Evolutionary conservation across 192 early-diverging fungal species (phyloP), one percentile per base, ranked within the genome.

Genomic region (Backusella macrospora): DNA sequence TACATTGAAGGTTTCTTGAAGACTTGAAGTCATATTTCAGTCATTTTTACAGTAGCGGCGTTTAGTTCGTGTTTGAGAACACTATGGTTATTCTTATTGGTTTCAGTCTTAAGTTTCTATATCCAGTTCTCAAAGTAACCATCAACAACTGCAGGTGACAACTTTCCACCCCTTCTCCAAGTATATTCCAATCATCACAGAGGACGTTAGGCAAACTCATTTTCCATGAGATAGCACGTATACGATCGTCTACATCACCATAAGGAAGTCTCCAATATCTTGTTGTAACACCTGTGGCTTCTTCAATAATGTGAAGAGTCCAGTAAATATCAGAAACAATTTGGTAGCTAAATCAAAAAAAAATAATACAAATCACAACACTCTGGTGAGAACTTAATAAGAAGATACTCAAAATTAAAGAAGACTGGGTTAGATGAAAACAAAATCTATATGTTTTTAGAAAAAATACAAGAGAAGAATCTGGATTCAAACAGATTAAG

Each of bases 311-410:
- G 23, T 78, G 71, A 48, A 76, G 76, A 37, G 86, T 87, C 83
- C 83, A 87, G 68, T 86, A 84, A n/a, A 91, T 14, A 52, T 91
- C 86, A 47, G 90, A 87, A 46, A 90, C 86, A 16, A 86, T 70
- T 70, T 88, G 74, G 48, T 90, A 81, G 65, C 80, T 90, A 69
- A n/a, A n/a, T n/a, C n/a, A n/a, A n/a, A n/a, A n/a, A n/a, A n/a
- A n/a, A n/a, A n/a, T n/a, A n/a, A n/a, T n/a, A n/a, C n/a, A n/a
- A n/a, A n/a, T n/a, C n/a, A n/a, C n/a, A n/a, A n/a, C n/a, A n/a
- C n/a, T n/a, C n/a, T n/a, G n/a, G n/a, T n/a, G n/a, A n/a, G n/a
- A n/a, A n/a, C n/a, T n/a, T n/a, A n/a, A n/a, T n/a, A n/a, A n/a
- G n/a, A n/a, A n/a, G n/a, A n/a, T n/a, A n/a, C n/a, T n/a, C n/a